Percentiles rank a stretch among this genome's conserved stretches.
These are phyloP conservation scores for Quillaja saponaria DNA, from an alignment of 306 rosid species.

Conservation along the genomic window DNA sequence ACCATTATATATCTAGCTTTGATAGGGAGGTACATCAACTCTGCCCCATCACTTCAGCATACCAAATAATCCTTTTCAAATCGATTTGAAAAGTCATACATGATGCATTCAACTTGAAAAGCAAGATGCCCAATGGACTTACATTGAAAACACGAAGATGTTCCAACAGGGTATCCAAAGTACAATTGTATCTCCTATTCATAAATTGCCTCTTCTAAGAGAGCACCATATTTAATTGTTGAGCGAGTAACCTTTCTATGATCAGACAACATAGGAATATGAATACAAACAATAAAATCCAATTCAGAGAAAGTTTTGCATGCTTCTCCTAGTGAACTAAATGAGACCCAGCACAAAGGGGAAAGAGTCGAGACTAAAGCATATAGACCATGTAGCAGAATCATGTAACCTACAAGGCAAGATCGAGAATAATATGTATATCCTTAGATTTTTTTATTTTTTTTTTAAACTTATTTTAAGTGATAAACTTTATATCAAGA, in stretches of 20 bases:
- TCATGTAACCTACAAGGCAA: too few relatives aligned
- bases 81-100: constrained; percentile 27
- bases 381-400: too few relatives aligned
- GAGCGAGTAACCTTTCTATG: constrained; percentile 11
- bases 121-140: not conserved
- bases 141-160: constrained; percentile 7
- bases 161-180: not conserved
- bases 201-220: not conserved
- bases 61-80: constrained; percentile 12
- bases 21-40: constrained; percentile 13
- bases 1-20: constrained; percentile 30
- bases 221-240: not conserved
- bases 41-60: constrained; percentile 21
- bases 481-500: too few relatives aligned
- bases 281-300: not conserved
- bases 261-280: constrained; percentile 6
- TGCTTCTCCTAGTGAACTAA: too few relatives aligned
- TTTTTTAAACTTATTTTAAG: too few relatives aligned
- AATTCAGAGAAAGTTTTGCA: too few relatives aligned
- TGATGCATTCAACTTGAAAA: constrained; percentile 32
- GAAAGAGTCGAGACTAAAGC: too few relatives aligned
- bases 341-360: too few relatives aligned
- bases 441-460: too few relatives aligned
- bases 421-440: too few relatives aligned
- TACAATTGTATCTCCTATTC: not conserved